These are phyloP conservation scores for Ascobolus immersus DNA, from an alignment of 495 filamentous ascomycete species.

Conservation along the genomic window DNA sequence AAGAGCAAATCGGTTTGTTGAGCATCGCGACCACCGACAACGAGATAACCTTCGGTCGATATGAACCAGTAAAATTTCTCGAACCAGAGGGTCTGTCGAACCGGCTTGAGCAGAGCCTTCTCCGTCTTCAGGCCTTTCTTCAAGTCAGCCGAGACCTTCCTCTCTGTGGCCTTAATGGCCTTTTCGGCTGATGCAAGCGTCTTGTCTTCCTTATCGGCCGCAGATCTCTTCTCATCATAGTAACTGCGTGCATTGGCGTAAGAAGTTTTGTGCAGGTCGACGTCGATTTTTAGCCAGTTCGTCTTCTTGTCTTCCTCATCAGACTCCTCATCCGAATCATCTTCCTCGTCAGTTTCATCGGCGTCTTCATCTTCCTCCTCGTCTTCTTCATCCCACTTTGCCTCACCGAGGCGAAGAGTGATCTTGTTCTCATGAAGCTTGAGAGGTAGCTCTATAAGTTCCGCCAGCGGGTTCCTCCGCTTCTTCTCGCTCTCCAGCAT, in stretches of 20 bases:
- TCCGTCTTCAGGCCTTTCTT: constrained; percentile 75
- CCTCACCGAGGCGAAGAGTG: constrained; percentile 42
- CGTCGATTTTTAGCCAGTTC: constrained; percentile 39
- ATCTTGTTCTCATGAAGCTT: constrained; percentile 73
- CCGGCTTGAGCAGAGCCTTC: constrained; percentile 61
- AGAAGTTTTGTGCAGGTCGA: constrained; percentile 54
- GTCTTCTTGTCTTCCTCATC: constrained; percentile 12
- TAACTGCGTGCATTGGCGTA: constrained; percentile 82
- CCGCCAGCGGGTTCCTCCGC: constrained; percentile 58
- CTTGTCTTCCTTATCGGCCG: constrained; percentile 63
- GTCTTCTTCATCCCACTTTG: constrained; percentile 25
- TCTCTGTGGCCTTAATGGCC: constrained; percentile 67
- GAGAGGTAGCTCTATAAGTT: constrained; percentile 64
- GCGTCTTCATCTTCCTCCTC: constrained; percentile 35
- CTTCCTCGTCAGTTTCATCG: constrained; percentile 21
- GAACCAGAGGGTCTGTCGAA: constrained; percentile 70
- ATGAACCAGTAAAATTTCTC: constrained; percentile 92
- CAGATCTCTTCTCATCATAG: constrained; percentile 63
- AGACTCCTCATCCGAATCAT: constrained; percentile 20
- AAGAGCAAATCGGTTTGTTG: constrained; percentile 86
- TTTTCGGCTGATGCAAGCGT: constrained; percentile 58
- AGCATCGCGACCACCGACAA: constrained; percentile 61
- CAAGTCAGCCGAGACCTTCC: constrained; percentile 63
- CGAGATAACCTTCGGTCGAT: constrained; percentile 83
- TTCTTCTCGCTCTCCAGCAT: constrained; percentile 68